Evolutionary conservation across 257 asterid genomes (phyloP).

Genomic region (Jacaranda copaia): DNA sequence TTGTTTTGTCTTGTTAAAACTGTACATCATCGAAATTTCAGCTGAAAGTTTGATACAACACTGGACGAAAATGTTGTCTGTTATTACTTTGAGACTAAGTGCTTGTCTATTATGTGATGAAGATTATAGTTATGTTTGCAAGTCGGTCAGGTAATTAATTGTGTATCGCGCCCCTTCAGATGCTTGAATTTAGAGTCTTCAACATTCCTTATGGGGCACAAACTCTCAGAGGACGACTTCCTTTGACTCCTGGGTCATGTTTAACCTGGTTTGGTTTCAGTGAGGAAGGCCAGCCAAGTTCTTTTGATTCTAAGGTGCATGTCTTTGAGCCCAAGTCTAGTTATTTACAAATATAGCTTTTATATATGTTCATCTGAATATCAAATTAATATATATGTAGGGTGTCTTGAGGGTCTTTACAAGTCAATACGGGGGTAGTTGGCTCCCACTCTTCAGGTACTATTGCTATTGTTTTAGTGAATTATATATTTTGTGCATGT

Average conservation of each 20-base stretch:
- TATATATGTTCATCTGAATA: constrained; percentile 31
- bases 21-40: neutral
- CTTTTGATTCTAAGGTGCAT: constrained; percentile 92
- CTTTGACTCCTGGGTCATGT: constrained; percentile 93
- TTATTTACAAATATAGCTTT: neutral
- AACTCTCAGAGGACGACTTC: constrained; percentile 68
- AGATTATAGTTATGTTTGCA: constrained; percentile 19
- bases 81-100: neutral
- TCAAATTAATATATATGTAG: constrained; percentile 48
- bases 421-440: constrained; percentile 82
- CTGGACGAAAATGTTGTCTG: constrained; percentile 14
- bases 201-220: constrained; percentile 62
- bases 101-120: constrained; percentile 20
- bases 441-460: constrained; percentile 98
- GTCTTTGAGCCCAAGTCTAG: constrained; percentile 26
- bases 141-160: constrained; percentile 9
- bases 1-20: neutral
- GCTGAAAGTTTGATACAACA: constrained; percentile 9
- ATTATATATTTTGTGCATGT: neutral
- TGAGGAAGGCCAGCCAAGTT: constrained; percentile 89
- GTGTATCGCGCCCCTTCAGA: constrained; percentile 54
- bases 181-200: constrained; percentile 87
- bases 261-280: constrained; percentile 95
- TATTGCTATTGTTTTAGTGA: constrained; percentile 12
- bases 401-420: constrained; percentile 87